Base-by-base conservation (phyloP, 768 basidiomycete genomes). In the Saitozyma sp. region DNA sequence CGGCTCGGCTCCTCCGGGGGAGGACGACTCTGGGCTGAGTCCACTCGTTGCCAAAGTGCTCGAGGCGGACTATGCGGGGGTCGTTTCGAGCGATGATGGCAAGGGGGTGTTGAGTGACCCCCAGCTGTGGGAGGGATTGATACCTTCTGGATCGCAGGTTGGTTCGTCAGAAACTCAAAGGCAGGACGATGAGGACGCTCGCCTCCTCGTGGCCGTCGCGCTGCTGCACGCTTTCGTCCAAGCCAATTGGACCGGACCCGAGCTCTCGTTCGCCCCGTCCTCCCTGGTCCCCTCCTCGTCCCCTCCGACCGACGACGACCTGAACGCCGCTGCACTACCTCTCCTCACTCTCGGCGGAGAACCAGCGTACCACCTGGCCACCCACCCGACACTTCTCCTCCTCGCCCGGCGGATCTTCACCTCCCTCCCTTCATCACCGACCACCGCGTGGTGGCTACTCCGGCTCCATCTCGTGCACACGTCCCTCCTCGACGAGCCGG, bases 171-270 rank as follows among this genome's bases (percentile, higher is more conserved):
- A 29, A 29, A 29, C 2, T 29, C 29, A 29, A 29, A 29, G 29
- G 29, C 29, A 29, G 29, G 29, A 29, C 29, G 29, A 29, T 29
- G 29, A 29, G 29, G 29, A 29, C 29, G 29, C 53, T 14, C 59
- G 54, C 39, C 81, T 98, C 45, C 78, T 85, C 10, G 66, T 92
- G 9, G 91, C 86, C 0, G 83, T 95, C 9, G 87, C 92, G 7
- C 88, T 88, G 65, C 82, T 97, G 20, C 92, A 96, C 66, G 86
- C 90, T 0, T 99, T 94, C 81, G 83, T 93, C 6, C 96, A 99
- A 77, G 84, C 83, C 38, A 99, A 99, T 79, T 99, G 93, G 92
- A 97, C 94, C 0, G 96, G 96, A 6, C 96, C 96, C 2, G 84
- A 89, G 70, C 84, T 96, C 49, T 81, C 86, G 62, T 77, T 93